These are phyloP conservation scores for Sporobolomyces pararoseus DNA, from an alignment of 768 basidiomycete genomes.

Conservation along the genomic window DNA sequence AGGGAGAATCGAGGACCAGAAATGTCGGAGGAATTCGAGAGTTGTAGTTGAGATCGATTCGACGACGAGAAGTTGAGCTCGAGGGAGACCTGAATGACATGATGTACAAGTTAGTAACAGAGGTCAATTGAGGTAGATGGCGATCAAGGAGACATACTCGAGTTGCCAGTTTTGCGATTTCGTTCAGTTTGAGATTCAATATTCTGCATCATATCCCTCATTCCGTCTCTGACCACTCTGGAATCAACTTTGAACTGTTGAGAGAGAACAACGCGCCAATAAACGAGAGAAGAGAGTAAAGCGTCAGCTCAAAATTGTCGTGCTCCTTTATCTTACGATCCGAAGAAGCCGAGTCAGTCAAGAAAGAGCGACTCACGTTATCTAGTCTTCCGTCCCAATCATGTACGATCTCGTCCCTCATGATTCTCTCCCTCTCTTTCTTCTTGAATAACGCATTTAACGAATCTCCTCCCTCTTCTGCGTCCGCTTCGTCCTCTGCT, in stretches of 20 bases:
- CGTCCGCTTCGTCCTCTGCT: background rate
- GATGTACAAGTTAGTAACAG: background rate
- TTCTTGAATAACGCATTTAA: background rate
- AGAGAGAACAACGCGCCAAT: too few relatives aligned
- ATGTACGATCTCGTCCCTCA: constrained; percentile 4
- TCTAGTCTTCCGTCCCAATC: constrained; percentile 25
- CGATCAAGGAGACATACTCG: background rate
- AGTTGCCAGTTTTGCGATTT: constrained; percentile 2
- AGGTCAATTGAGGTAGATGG: background rate
- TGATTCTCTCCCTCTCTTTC: constrained; percentile 4
- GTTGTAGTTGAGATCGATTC: constrained; percentile 67
- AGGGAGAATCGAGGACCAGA: constrained; percentile 70
- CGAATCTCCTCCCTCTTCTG: background rate
- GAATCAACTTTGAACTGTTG: constrained; percentile 68
- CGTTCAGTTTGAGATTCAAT: constrained; percentile 17
- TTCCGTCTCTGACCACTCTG: background rate
- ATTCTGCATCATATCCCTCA: constrained; percentile 31
- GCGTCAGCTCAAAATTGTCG: too few relatives aligned
- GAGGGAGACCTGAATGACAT: constrained; percentile 65
- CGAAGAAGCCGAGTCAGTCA: too few relatives aligned
- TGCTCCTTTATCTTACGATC: too few relatives aligned
- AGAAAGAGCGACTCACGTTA: constrained; percentile 12
- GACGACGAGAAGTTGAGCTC: constrained; percentile 71
- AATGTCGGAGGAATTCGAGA: constrained; percentile 93
- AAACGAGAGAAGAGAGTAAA: too few relatives aligned